Evolutionary conservation across 257 asterid genomes (phyloP), one percentile per base, ranked within the genome.

Genomic region (Pogostemon cablin): DNA sequence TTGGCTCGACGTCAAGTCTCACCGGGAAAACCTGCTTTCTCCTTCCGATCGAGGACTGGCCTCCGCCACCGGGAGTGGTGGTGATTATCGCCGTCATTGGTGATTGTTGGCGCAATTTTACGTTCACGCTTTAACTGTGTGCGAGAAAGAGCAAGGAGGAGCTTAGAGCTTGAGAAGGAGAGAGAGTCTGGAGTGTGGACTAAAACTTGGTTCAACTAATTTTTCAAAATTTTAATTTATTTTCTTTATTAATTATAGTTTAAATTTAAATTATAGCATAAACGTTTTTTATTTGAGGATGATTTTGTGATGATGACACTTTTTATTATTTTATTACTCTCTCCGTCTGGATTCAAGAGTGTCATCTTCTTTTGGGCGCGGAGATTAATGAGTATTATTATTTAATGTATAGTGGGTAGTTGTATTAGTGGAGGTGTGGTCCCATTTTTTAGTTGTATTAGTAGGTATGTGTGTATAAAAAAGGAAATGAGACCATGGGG

Each of bases 1-100:
- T 67, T n/a, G 82, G 72, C 11, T 65, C 82, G n/a, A 76, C 47
- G 39, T 32, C 35, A 46, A 71, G 11, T 6, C 83, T 75, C 76
- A 65, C 54, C 58, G 86, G 83, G n/a, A 68, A 81, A 60, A 81
- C 40, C 54, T 69, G 79, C 10, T 73, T 80, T 3, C 61, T 69
- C 42, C 62, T 79, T 55, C 62, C 75, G 59, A 73, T 72, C 56
- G 25, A 9, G 55, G 62, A 62, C 73, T 80, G 65, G 37, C 72
- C 67, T 50, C 75, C 82, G 60, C 42, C 77, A 34, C 69, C 77
- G 74, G 74, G 17, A 62, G 68, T 7, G 68, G 69, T 63, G 64
- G 80, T 59, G 72, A 68, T 41, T 58, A 74, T 66, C 25, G 77
- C 64, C 64, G 78, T 65, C 83, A 80, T 80, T 72, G 5, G 25